Evolutionary conservation across 1,284 basidiomycete genomes (phyloP).

Genomic region (Moesziomyces sp.): DNA sequence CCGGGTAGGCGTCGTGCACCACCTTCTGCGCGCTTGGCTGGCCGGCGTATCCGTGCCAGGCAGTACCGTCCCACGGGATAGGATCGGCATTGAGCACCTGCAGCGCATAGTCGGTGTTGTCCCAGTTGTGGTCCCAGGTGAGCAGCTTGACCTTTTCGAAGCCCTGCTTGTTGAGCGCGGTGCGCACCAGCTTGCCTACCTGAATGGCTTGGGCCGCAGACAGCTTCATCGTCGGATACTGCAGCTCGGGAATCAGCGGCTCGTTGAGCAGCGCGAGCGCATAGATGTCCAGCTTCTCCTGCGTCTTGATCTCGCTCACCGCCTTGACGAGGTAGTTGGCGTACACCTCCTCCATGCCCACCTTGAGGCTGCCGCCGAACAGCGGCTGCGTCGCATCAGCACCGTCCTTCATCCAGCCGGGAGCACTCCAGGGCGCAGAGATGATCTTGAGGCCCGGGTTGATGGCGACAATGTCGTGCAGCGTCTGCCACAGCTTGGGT

Average conservation of each 20-base stretch:
- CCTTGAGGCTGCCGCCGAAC: conserved; percentile 43
- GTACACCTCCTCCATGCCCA: conserved; percentile 35
- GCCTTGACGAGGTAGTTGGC: conserved; percentile 48
- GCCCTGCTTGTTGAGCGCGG: conserved; percentile 30
- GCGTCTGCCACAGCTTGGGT: conserved; percentile 49
- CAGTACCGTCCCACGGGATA: conserved; percentile 27
- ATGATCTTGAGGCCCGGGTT: conserved; percentile 40
- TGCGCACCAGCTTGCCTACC: conserved; percentile 27
- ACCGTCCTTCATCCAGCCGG: conserved; percentile 57
- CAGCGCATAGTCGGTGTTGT: conserved; percentile 29
- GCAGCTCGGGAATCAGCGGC: conserved; percentile 23
- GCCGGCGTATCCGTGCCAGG: conserved; percentile 59
- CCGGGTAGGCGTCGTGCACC: conserved; percentile 45
- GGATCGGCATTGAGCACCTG: conserved; percentile 40
- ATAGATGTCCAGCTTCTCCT: conserved; percentile 26
- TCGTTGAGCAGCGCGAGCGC: conserved; percentile 47
- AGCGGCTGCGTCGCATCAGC: conserved; percentile 26
- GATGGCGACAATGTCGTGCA: conserved; percentile 40
- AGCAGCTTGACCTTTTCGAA: conserved; percentile 25
- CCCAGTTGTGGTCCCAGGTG: conserved; percentile 54
- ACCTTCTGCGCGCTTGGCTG: conserved; percentile 24
- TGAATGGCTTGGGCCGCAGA: conserved; percentile 19
- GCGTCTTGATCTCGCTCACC: conserved; percentile 32
- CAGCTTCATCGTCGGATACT: conserved; percentile 48
- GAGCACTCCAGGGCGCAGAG: conserved; percentile 47